Evolutionary conservation across 176 grass and related monocot genomes (phyloP).

Genomic region (Oryza meyeriana): DNA sequence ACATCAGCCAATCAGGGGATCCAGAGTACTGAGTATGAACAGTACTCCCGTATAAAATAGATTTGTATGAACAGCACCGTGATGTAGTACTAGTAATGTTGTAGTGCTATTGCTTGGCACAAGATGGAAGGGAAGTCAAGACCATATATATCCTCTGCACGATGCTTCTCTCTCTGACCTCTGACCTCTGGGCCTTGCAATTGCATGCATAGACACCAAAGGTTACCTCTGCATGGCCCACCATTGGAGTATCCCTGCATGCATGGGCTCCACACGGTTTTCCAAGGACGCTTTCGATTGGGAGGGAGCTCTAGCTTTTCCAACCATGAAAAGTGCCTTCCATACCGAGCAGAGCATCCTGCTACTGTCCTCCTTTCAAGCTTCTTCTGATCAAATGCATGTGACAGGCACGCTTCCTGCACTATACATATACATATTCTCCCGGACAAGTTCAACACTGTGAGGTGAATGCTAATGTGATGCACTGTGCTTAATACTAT

Average conservation of each 20-base stretch:
- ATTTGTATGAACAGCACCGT: not conserved
- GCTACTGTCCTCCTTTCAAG: not conserved
- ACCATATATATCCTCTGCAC: not conserved
- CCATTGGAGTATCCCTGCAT: not conserved
- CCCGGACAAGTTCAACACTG: not conserved
- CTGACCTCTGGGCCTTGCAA: too few relatives aligned
- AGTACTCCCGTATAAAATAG: not conserved
- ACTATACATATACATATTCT: not conserved
- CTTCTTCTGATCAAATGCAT: not conserved
- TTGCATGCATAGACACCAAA: not conserved
- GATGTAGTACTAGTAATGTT: not conserved
- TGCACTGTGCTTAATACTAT: not conserved
- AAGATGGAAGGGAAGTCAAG: not conserved
- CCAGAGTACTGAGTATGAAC: too few relatives aligned
- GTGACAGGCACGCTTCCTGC: not conserved
- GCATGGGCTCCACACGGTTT: constrained; percentile 48
- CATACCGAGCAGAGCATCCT: not conserved
- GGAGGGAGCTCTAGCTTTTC: not conserved
- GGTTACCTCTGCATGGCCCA: not conserved
- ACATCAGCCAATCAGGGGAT: too few relatives aligned
- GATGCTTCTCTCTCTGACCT: not conserved
- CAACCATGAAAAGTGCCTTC: constrained; percentile 14
- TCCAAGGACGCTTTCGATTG: constrained; percentile 7
- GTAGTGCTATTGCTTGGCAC: not conserved
- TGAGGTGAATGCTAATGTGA: not conserved